Conservation (phyloP, 176 grass and related monocot species). For the Stipa capillata region DNA sequence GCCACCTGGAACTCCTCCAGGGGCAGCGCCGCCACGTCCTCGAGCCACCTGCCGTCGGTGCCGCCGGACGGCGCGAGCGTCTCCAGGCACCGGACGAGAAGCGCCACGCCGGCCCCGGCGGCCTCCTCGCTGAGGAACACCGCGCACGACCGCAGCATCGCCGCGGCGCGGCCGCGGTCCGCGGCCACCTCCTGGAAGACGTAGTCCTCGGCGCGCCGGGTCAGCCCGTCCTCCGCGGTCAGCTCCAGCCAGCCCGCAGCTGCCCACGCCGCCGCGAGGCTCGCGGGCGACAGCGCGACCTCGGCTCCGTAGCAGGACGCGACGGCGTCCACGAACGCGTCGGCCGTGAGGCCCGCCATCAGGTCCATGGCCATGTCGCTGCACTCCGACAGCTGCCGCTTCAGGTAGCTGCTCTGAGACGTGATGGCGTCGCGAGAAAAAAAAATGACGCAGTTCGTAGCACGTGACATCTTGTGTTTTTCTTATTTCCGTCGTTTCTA, state of each 20-base stretch:
- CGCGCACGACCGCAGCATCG: conserved; percentile 43
- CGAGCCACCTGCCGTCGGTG: conserved; percentile 40
- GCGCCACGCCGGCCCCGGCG: conserved; percentile 13
- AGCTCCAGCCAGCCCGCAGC: conserved; percentile 71
- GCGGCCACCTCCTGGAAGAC: conserved; percentile 72
- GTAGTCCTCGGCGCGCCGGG: conserved; percentile 48
- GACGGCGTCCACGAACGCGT: conserved; percentile 32
- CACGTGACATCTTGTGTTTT: no score
- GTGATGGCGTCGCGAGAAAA: conserved; percentile 52
- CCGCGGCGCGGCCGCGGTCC: conserved; percentile 28
- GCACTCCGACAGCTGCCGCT: conserved; percentile 43
- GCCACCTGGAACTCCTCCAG: conserved; percentile 38
- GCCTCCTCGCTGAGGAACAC: conserved; percentile 40
- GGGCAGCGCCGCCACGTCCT: conserved; percentile 51
- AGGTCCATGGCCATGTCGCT: conserved; percentile 40
- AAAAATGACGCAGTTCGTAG: not conserved
- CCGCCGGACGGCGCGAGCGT: conserved; percentile 31
- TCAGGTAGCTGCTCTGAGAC: conserved; percentile 56
- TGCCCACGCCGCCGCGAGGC: conserved; percentile 40
- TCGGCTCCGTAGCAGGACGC: conserved; percentile 57
- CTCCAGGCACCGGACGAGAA: conserved; percentile 70
- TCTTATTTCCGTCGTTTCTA: no score
- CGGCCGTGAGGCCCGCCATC: conserved; percentile 35
- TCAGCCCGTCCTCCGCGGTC: conserved; percentile 20
- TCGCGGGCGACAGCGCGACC: conserved; percentile 28